Conservation (phyloP, 495 filamentous ascomycete genomes). For the Penicillium desertorum region DNA sequence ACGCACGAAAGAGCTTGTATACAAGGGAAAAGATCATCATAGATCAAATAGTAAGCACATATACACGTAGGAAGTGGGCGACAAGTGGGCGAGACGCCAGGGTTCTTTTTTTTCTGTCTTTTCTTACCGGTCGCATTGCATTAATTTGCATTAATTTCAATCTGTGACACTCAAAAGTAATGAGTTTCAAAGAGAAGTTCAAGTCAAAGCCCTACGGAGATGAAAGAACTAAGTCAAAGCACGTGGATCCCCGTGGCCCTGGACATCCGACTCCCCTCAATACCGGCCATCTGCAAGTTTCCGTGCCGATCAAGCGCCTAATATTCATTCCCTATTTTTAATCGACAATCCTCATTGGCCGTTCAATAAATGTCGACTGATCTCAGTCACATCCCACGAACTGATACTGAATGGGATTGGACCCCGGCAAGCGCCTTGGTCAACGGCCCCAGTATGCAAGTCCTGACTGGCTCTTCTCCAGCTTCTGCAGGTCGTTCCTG, state of each 20-base stretch:
- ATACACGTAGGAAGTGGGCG: background rate
- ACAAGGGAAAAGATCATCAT: background rate
- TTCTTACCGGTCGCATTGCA: constrained; percentile 7
- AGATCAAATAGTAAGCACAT: background rate
- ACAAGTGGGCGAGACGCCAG: constrained; percentile 9
- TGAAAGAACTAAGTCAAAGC: background rate
- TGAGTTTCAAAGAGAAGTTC: background rate
- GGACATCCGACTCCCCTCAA: background rate
- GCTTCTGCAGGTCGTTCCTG: constrained; percentile 9
- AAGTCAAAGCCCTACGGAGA: background rate
- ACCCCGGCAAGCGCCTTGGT: constrained; percentile 4
- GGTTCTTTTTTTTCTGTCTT: too few species aligned
- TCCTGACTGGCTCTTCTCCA: constrained; percentile 7
- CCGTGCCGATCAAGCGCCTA: constrained; percentile 11
- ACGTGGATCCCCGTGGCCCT: background rate
- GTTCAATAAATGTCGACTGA: background rate
- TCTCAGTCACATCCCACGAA: background rate
- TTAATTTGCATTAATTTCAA: background rate
- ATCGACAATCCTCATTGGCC: background rate
- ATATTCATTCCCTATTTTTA: constrained; percentile 1
- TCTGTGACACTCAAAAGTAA: background rate
- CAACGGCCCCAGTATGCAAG: background rate
- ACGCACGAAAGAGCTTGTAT: background rate
- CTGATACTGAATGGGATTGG: background rate
- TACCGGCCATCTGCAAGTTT: constrained; percentile 1